A percentile compares a stretch with the other conserved stretches of the same genome.
Conservation (phyloP, 495 filamentous ascomycete species). For the Pseudotulostoma volvatum region DNA sequence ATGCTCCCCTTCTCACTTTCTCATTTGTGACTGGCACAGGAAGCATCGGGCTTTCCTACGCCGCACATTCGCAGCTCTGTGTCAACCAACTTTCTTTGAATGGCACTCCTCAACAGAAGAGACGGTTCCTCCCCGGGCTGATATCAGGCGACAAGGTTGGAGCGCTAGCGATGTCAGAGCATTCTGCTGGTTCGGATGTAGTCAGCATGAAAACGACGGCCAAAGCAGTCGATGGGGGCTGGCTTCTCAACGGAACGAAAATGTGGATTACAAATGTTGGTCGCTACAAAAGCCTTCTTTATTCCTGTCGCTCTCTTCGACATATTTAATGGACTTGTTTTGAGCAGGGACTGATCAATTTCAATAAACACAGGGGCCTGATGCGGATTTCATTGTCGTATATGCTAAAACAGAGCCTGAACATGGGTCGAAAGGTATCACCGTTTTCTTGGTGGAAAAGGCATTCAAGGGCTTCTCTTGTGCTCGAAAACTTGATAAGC, state of each 20-base stretch:
- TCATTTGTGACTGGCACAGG: too few relatives aligned
- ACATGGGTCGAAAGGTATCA: slow-evolving; percentile 77
- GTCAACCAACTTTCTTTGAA: slow-evolving; percentile 94
- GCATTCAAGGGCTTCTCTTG: slow-evolving; percentile 61
- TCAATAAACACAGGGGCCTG: slow-evolving; percentile 48
- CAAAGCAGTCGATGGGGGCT: slow-evolving; percentile 68
- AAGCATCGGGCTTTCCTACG: slow-evolving; percentile 83
- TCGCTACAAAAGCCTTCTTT: background rate
- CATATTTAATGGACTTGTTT: too few relatives aligned
- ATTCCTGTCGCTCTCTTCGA: background rate
- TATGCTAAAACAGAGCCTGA: slow-evolving; percentile 89
- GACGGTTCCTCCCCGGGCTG: slow-evolving; percentile 60
- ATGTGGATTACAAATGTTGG: slow-evolving; percentile 98
- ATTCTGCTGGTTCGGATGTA: slow-evolving; percentile 80
- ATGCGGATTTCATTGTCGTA: slow-evolving; percentile 75
- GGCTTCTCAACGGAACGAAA: slow-evolving; percentile 76
- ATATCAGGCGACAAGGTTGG: slow-evolving; percentile 72
- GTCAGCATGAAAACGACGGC: slow-evolving; percentile 88
- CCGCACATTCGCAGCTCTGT: slow-evolving; percentile 91
- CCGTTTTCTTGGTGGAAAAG: slow-evolving; percentile 79
- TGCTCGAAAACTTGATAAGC: slow-evolving; percentile 87
- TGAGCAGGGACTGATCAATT: slow-evolving; percentile 2
- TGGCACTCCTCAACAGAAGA: slow-evolving; percentile 63
- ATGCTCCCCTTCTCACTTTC: slow-evolving; percentile 11
- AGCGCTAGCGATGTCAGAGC: slow-evolving; percentile 90